These are phyloP conservation scores for Serendipita sp. DNA, from an alignment of 768 basidiomycete species.

Conservation along the genomic window DNA sequence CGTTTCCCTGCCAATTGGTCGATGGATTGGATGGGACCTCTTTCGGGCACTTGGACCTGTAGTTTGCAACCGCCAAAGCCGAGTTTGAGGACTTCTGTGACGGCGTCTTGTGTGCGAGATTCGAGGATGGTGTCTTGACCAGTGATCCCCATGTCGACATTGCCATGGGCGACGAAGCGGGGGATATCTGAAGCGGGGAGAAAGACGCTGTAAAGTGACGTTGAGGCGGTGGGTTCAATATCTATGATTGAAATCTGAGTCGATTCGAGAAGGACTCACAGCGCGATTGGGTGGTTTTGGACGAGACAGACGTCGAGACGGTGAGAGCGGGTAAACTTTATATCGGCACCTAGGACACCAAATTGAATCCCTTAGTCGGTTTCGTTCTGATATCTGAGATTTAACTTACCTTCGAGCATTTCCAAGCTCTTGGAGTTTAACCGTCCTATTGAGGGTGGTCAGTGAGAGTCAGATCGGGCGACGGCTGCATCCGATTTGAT, in stretches of 20 bases:
- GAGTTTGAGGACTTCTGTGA: conserved; percentile 66
- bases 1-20: conserved; percentile 80
- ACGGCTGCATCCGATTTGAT: too few species aligned
- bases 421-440: conserved; percentile 82
- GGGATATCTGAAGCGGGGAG: conserved; percentile 95
- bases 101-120: conserved; percentile 58
- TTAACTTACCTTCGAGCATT: conserved; percentile 54
- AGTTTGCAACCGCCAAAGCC: conserved; percentile 86
- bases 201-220: conserved; percentile 52
- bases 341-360: conserved; percentile 63
- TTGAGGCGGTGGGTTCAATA: too few species aligned
- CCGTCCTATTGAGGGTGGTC: conserved; percentile 34
- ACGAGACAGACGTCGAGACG: conserved; percentile 89
- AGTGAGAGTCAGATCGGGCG: too few species aligned
- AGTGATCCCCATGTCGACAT: conserved; percentile 92
- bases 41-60: conserved; percentile 74
- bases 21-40: conserved; percentile 45
- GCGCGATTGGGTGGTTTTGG: conserved; percentile 80
- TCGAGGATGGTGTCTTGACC: conserved; percentile 96
- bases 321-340: conserved; percentile 77
- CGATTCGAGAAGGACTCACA: conserved; percentile 36
- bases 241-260: not conserved
- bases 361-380: not conserved
- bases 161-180: conserved; percentile 94
- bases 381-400: not conserved